Evolutionary conservation across 1,284 basidiomycete genomes (phyloP).

Genomic region (Trametes pubescens): DNA sequence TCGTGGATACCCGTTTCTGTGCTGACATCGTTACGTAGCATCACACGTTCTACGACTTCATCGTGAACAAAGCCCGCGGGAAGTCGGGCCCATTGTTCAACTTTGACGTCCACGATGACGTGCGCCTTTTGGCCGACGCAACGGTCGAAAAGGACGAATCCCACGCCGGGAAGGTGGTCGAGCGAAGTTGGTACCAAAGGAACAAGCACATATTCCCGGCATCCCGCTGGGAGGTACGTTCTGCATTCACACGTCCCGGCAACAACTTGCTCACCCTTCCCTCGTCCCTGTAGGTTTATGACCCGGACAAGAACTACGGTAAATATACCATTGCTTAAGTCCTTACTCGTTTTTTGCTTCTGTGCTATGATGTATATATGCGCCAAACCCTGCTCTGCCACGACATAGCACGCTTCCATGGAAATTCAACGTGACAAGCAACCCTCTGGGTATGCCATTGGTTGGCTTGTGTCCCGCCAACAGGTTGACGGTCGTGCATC

Average conservation of each 20-base stretch:
- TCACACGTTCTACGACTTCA: constrained; percentile 98
- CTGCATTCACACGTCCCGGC: background rate
- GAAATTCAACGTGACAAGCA: too few species aligned
- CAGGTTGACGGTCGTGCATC: too few species aligned
- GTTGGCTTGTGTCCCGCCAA: too few species aligned
- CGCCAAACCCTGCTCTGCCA: too few species aligned
- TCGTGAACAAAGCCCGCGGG: constrained; percentile 97
- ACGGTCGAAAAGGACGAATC: constrained; percentile 98
- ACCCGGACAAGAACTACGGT: constrained; percentile 91
- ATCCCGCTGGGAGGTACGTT: constrained; percentile 89
- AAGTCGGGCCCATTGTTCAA: constrained; percentile 99
- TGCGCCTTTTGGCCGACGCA: constrained; percentile 94
- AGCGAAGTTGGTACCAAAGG: constrained; percentile 94
- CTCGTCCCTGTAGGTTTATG: constrained; percentile 69
- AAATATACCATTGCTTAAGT: constrained; percentile 81
- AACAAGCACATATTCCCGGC: constrained; percentile 99
- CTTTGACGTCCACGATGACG: constrained; percentile 99
- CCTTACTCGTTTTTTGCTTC: background rate
- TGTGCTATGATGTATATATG: background rate
- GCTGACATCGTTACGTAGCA: constrained; percentile 64
- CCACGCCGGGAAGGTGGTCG: constrained; percentile 98
- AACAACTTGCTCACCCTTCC: background rate
- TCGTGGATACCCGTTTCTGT: background rate
- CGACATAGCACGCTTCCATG: too few species aligned
- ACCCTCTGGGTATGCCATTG: too few species aligned